phyloP scores from a whole-genome alignment of 495 filamentous ascomycete genomes.

The Penicillium flavigenum region DNA sequence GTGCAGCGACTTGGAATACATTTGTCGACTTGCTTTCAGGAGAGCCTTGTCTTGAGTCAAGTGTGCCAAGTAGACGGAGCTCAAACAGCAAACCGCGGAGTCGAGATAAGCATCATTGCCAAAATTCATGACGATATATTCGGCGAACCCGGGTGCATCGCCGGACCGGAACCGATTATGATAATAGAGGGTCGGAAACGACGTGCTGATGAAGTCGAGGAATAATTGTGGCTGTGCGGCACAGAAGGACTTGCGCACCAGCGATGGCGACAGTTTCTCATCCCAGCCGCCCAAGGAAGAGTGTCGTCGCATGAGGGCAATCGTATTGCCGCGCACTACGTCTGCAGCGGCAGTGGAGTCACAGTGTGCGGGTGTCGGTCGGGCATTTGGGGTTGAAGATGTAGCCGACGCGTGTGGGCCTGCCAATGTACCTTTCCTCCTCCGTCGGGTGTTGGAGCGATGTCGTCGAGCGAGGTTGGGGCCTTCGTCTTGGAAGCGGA shows the following conservation, averaged over 20 bases:
- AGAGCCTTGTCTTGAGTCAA: constrained; percentile 26
- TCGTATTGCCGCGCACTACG: constrained; percentile 26
- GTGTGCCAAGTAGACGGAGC: constrained; percentile 32
- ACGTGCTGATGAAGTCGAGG: constrained; percentile 31
- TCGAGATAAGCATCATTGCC: constrained; percentile 30
- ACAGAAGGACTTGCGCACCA: constrained; percentile 28
- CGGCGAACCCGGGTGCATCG: constrained; percentile 25
- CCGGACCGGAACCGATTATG: constrained; percentile 35
- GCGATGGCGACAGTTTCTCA: constrained; percentile 24
- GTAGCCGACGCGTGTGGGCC: constrained; percentile 8
- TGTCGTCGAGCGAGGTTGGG: constrained; percentile 33
- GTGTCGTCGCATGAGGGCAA: constrained; percentile 31
- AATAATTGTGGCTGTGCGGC: constrained; percentile 30
- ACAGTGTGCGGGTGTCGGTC: neutral
- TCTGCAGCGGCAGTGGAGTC: constrained; percentile 17
- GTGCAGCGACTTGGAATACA: constrained; percentile 31
- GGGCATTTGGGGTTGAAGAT: constrained; percentile 10
- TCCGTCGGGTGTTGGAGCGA: constrained; percentile 18
- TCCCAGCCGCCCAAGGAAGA: constrained; percentile 17
- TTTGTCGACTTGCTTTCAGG: constrained; percentile 27
- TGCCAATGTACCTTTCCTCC: constrained; percentile 7
- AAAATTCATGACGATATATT: constrained; percentile 27
- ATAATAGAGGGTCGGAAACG: constrained; percentile 35
- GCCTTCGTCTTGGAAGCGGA: constrained; percentile 40
- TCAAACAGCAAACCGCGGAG: constrained; percentile 32